Percentiles rank a stretch among this genome's conserved stretches.
Evolutionary conservation across 2,329 filamentous ascomycete genomes (phyloP).

Genomic region (Coniella vitis): DNA sequence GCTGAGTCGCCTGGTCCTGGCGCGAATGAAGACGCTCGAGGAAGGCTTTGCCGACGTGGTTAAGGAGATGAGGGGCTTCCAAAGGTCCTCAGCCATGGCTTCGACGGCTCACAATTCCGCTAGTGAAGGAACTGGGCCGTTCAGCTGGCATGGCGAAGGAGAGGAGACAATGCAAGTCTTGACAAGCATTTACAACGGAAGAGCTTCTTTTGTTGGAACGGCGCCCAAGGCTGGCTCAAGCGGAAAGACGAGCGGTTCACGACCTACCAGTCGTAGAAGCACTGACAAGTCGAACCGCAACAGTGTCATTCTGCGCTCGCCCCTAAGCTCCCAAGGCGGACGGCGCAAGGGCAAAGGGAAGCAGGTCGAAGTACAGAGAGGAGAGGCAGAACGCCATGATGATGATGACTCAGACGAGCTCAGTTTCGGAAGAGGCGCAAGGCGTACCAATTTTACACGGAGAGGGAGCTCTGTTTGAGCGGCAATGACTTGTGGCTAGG

Average conservation of each 20-base stretch:
- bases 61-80: constrained; percentile 65
- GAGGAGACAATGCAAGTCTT: constrained; percentile 1
- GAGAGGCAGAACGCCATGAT: constrained; percentile 20
- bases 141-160: constrained; percentile 10
- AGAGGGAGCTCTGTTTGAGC: constrained; percentile 38
- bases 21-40: constrained; percentile 87
- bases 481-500: background rate
- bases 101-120: constrained; percentile 47
- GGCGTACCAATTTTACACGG: constrained; percentile 19
- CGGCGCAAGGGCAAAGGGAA: constrained; percentile 42
- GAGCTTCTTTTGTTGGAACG: constrained; percentile 19
- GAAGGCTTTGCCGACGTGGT: constrained; percentile 86
- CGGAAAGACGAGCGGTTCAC: constrained; percentile 21
- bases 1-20: constrained; percentile 75
- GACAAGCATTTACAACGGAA: constrained; percentile 27
- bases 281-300: constrained; percentile 23
- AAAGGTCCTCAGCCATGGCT: constrained; percentile 35
- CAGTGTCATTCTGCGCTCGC: constrained; percentile 26
- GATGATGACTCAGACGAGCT: constrained; percentile 20
- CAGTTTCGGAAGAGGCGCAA: constrained; percentile 7
- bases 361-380: constrained; percentile 41
- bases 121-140: constrained; percentile 7
- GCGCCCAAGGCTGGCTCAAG: constrained; percentile 20
- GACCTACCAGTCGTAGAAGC: constrained; percentile 34
- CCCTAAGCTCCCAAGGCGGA: constrained; percentile 20